These are phyloP conservation scores for Leishmania turanica DNA, from an alignment of 208 protist species.

Conservation along the genomic window DNA sequence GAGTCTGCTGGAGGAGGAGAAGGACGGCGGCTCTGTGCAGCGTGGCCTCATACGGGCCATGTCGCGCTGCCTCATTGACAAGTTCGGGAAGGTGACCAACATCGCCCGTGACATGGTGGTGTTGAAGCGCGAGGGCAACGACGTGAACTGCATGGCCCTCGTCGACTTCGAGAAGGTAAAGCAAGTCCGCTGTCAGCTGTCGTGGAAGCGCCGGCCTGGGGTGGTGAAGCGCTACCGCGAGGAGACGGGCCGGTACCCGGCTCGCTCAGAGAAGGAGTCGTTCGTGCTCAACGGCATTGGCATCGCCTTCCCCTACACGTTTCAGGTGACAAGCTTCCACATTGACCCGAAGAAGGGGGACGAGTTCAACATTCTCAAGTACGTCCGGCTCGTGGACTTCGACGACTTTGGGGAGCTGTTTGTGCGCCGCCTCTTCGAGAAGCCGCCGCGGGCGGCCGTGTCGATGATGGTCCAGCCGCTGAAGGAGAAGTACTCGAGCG, in stretches of 20 bases:
- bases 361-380: slow-evolving; percentile 66
- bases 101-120: slow-evolving; percentile 59
- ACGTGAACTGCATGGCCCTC: slow-evolving; percentile 75
- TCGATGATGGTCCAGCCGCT: slow-evolving; percentile 69
- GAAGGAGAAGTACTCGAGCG: slow-evolving; percentile 42
- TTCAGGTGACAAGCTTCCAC: slow-evolving; percentile 79
- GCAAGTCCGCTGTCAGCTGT: slow-evolving; percentile 69
- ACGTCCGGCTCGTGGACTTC: slow-evolving; percentile 71
- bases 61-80: slow-evolving; percentile 65
- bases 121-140: slow-evolving; percentile 43
- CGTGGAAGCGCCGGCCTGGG: slow-evolving; percentile 52
- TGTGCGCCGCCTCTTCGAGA: slow-evolving; percentile 64
- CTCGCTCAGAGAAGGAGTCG: slow-evolving; percentile 14
- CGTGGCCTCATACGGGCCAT: slow-evolving; percentile 79
- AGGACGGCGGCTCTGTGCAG: slow-evolving; percentile 46
- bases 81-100: slow-evolving; percentile 50
- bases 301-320: slow-evolving; percentile 34
- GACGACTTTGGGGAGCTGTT: slow-evolving; percentile 68
- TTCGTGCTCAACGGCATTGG: slow-evolving; percentile 30
- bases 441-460: slow-evolving; percentile 48
- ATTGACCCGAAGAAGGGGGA: slow-evolving; percentile 48
- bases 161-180: slow-evolving; percentile 75
- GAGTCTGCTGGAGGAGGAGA: slow-evolving; percentile 43
- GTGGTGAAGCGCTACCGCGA: slow-evolving; percentile 31
- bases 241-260: slow-evolving; percentile 5